A percentile compares a stretch with the other conserved stretches of the same genome.
These are phyloP conservation scores for Taphrina wiesneri DNA, from an alignment of 1,139 yeast species.

Conservation along the genomic window DNA sequence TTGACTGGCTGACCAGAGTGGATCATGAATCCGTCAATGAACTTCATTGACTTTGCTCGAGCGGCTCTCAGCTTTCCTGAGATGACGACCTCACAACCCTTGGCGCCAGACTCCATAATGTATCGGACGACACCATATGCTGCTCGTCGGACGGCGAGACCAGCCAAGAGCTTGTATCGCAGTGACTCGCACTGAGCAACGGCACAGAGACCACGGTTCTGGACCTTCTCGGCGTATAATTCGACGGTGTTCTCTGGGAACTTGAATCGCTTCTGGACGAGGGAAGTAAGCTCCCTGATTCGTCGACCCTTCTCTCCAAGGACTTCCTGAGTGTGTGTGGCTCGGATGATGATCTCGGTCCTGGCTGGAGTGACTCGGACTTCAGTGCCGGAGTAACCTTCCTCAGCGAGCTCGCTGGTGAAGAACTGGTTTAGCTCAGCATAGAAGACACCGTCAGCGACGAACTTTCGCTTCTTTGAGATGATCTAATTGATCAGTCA, in stretches of 20 bases:
- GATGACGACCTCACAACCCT: slow-evolving; percentile 99
- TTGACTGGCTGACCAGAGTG: slow-evolving; percentile 99
- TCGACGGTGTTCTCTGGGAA: slow-evolving; percentile 91
- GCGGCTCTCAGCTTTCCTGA: slow-evolving; percentile 99
- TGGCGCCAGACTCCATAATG: slow-evolving; percentile 99
- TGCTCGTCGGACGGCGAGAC: slow-evolving; percentile 99
- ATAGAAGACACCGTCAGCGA: slow-evolving; percentile 99
- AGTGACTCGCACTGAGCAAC: slow-evolving; percentile 99
- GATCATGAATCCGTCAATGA: slow-evolving; percentile 99
- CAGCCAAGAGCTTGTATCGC: slow-evolving; percentile 96
- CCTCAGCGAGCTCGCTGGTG: slow-evolving; percentile 99
- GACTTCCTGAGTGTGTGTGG: slow-evolving; percentile 98
- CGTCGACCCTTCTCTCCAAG: slow-evolving; percentile 99
- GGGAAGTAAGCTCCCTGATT: slow-evolving; percentile 97
- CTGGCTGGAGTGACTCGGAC: slow-evolving; percentile 98
- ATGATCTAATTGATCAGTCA: slow-evolving; percentile 5
- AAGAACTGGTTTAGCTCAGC: slow-evolving; percentile 99
- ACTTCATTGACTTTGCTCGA: slow-evolving; percentile 99
- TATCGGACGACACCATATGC: slow-evolving; percentile 99
- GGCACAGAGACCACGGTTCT: slow-evolving; percentile 99
- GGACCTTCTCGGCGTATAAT: slow-evolving; percentile 98
- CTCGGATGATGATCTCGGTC: slow-evolving; percentile 98
- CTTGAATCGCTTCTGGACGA: slow-evolving; percentile 98
- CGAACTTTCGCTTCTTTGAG: slow-evolving; percentile 46
- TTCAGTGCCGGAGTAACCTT: slow-evolving; percentile 99